Base-by-base conservation (phyloP, 768 basidiomycete genomes). In the Kondoa malvinella region DNA sequence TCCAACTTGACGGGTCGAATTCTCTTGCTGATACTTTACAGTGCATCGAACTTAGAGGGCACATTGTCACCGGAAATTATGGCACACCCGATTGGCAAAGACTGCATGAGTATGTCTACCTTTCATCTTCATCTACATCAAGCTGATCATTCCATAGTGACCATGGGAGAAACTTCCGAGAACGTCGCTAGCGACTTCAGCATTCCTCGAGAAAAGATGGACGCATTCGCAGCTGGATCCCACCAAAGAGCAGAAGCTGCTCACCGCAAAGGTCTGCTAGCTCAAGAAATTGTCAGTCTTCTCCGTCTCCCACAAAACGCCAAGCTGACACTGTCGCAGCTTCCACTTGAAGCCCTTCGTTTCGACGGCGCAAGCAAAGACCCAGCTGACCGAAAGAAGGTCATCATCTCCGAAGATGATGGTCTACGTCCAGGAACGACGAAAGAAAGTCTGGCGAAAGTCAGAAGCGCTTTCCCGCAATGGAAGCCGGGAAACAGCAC, bases 341-440 rank as follows among this genome's bases (percentile, higher is more conserved):
- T 69, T 30, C 68, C 68, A 76, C 82, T 65, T 86, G 88, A 76
- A 85, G 87, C 56, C 86, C 87, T 79, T 85, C 68, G 86, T 0
- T 84, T 87, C 75, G 80, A 84, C 76, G 81, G 82, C 76, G 77
- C 77, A 65, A 29, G 68, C 56, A 32, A 66, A 69, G 69, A 70
- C 50, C 21, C 58, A 62, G 57, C n/a, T 26, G 29, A 66, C 17
- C 70, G 69, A 32, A 33, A 34, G 50, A 83, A 85, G 73, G 81
- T 89, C 50, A 76, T 86, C 33, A 87, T 92, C 33, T 86, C 87
- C 74, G 74, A 77, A 34, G 92, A 95, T 73, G 91, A 94, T 72
- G 92, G 90, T 68, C 83, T 95, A 67, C 80, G 92, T 15, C 86
- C 86, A 25, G 89, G 88, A 63, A 87, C 90, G 59, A 94, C 90